Conservation (phyloP, 768 basidiomycete genomes). For the Cubamyces sp. region DNA sequence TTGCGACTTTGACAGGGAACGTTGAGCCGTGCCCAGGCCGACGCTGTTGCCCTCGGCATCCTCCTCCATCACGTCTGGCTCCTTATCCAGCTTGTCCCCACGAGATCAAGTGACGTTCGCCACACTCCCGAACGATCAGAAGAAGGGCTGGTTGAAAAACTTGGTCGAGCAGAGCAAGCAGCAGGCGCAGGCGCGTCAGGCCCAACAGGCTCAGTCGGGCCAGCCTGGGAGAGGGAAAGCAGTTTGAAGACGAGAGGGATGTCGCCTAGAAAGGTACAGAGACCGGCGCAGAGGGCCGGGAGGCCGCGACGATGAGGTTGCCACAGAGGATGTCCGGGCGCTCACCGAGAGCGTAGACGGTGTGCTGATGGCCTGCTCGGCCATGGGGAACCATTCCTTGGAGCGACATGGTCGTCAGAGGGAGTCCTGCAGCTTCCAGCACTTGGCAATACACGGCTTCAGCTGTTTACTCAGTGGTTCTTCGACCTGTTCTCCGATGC, state of each 20-base stretch:
- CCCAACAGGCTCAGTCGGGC: slow-evolving; percentile 21
- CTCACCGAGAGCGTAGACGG: no score
- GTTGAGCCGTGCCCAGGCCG: no score
- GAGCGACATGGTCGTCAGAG: no score
- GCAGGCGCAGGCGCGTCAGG: slow-evolving; percentile 28
- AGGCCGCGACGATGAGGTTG: background rate
- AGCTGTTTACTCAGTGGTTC: background rate
- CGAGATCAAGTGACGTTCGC: slow-evolving; percentile 25
- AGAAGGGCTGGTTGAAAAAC: slow-evolving; percentile 8
- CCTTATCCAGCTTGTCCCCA: slow-evolving; percentile 7
- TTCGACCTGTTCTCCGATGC: background rate
- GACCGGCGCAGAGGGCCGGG: background rate
- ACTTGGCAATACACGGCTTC: no score
- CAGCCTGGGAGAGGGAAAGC: background rate
- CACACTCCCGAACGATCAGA: slow-evolving; percentile 27
- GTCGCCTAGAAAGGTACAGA: slow-evolving; percentile 4
- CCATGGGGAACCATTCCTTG: no score
- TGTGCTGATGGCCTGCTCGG: no score
- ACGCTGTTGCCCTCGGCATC: no score
- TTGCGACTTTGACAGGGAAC: no score
- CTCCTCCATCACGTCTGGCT: no score
- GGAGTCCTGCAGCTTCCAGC: no score
- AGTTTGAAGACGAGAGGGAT: background rate
- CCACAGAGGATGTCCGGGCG: no score
- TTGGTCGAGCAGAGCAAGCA: background rate